Base-by-base conservation (phyloP, 2,329 filamentous ascomycete species). In the Colletotrichum godetiae region DNA sequence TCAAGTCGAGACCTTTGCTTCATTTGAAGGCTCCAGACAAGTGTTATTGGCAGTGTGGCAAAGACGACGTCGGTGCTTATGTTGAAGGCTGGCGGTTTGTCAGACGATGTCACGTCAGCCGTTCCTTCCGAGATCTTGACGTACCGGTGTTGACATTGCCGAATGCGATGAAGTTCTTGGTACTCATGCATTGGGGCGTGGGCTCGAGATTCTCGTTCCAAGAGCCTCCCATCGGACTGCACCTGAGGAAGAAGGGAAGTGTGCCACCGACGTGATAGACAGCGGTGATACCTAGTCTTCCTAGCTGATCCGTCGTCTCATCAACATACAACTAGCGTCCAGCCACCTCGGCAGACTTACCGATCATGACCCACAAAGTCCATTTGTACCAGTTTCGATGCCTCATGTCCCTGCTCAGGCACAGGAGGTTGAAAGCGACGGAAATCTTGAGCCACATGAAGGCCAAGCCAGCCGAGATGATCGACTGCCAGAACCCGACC, bases 21-120 rank as follows among this genome's bases (percentile, higher is more conserved):
- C 76, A 84, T 80, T 67, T 85, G 81, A n/a, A 85, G 76, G 4
- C 77, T 77, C 80, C 82, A 83, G 57, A 86, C 82, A 67, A 86
- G 79, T 2, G 82, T 81, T 2, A 85, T 77, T 0, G 84, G 84
- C 15, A 86, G 77, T 1, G 82, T 80, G 0, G 83, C 84, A 49
- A 86, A 84, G n/a, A 81, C 77, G 11, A 85, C 77, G 64, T 86
- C 84, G 29, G 84, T 85, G 6, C 80, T 78, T 37, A 86, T 84
- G 68, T 85, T 85, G 76, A 84, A 80, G 5, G 76, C 81, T 79
- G 62, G 11, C 3, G 3, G 66, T 74, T 70, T 4, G 2, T 61
- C 13, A 68, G 56, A 7, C 4, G 5, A 2, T 7, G 29, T 1
- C 1, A 5, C 31, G 59, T 27, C 27, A 33, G 31, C 31, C 71